Conservation (phyloP, 2,329 filamentous ascomycete species). For the Penicillium thymicola region DNA sequence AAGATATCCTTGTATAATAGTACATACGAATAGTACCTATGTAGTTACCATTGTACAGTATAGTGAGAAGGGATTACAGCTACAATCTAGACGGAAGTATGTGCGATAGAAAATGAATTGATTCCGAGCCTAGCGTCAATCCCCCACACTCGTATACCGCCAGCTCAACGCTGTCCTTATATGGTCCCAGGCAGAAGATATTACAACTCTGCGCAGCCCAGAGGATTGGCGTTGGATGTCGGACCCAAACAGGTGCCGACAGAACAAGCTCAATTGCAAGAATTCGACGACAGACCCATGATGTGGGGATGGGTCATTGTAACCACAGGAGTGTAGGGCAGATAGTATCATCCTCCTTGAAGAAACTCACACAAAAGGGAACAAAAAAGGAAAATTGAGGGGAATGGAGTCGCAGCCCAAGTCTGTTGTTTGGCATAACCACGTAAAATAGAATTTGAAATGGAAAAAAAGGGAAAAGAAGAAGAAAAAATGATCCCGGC, state of each 20-base stretch:
- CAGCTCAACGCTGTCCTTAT: conserved; percentile 7
- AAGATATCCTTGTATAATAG: conserved; percentile 14
- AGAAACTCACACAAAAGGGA: conserved; percentile 37
- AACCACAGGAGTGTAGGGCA: conserved; percentile 17
- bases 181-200: conserved; percentile 18
- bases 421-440: conserved; percentile 40
- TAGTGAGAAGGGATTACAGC: neutral
- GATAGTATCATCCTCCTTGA: conserved; percentile 32
- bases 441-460: conserved; percentile 30
- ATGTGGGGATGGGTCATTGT: conserved; percentile 18
- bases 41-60: neutral
- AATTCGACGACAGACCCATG: conserved; percentile 14
- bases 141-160: conserved; percentile 15
- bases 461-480: conserved; percentile 2
- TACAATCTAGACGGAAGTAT: neutral
- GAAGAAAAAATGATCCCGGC: conserved; percentile 21
- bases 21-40: neutral
- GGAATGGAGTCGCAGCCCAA: conserved; percentile 34
- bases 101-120: conserved; percentile 17
- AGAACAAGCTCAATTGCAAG: conserved; percentile 11
- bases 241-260: conserved; percentile 11
- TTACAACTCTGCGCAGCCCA: conserved; percentile 25
- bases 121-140: conserved; percentile 18
- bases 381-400: conserved; percentile 19
- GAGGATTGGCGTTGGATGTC: conserved; percentile 2